Percentiles rank a stretch among this genome's conserved stretches.
These are phyloP conservation scores for Pseudogymnoascus sp. DNA, from an alignment of 2,329 filamentous ascomycete genomes.

Conservation along the genomic window DNA sequence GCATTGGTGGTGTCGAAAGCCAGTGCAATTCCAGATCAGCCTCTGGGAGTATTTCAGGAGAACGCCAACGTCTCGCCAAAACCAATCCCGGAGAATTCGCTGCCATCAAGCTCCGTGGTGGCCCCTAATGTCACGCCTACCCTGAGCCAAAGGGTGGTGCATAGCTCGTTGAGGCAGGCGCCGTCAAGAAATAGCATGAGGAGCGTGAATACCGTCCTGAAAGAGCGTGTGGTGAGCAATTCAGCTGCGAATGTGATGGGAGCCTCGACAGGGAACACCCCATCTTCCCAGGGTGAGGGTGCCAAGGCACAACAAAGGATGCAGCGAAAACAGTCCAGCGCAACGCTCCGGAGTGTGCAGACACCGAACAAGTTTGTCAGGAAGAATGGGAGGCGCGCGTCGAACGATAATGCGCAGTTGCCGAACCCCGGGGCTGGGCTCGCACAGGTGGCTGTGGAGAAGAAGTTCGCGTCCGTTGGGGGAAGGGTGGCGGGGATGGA, in stretches of 20 bases:
- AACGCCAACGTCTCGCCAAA: conserved; percentile 13
- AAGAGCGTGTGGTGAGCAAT: background rate
- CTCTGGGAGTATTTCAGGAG: conserved; percentile 20
- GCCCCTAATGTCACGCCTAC: background rate
- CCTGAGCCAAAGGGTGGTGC: background rate
- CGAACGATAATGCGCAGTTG: conserved; percentile 8
- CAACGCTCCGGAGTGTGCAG: conserved; percentile 20
- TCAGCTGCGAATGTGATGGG: background rate
- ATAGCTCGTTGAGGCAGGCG: background rate
- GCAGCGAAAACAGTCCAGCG: conserved; percentile 17
- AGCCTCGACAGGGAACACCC: conserved; percentile 10
- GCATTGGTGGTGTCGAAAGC: conserved; percentile 13
- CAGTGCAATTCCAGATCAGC: conserved; percentile 16
- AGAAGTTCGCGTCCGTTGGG: conserved; percentile 24
- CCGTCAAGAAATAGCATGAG: background rate
- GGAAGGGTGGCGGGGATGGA: conserved; percentile 1
- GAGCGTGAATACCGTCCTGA: background rate
- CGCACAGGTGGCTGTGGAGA: conserved; percentile 22
- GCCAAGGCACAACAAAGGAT: conserved; percentile 18
- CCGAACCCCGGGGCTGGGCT: conserved; percentile 20
- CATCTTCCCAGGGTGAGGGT: conserved; percentile 11
- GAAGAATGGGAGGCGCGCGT: conserved; percentile 11
- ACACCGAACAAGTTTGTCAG: conserved; percentile 23
- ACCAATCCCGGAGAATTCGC: conserved; percentile 23
- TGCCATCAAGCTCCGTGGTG: conserved; percentile 18